phyloP scores from a whole-genome alignment of 148 eudicot species.

The Chenopodium album region DNA sequence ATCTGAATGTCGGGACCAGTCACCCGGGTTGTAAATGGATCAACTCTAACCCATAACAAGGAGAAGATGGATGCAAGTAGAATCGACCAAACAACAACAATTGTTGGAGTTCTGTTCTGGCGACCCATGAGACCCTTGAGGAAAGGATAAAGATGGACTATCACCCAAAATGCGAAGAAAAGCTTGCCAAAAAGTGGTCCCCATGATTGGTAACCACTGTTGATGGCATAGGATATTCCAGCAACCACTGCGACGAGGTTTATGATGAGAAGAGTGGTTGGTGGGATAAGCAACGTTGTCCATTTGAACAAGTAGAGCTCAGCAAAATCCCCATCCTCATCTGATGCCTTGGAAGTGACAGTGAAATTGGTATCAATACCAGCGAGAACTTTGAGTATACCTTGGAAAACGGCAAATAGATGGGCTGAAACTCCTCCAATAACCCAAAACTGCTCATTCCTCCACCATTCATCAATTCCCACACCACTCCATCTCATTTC shows the following conservation, averaged over 20 bases:
- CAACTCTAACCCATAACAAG: constrained; percentile 53
- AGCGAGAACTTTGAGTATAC: constrained; percentile 58
- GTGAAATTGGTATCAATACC: constrained; percentile 65
- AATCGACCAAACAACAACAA: constrained; percentile 58
- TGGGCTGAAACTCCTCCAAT: constrained; percentile 61
- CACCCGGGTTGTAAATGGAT: constrained; percentile 48
- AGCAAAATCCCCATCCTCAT: constrained; percentile 53
- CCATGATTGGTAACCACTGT: constrained; percentile 62
- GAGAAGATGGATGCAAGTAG: constrained; percentile 67
- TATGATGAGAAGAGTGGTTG: constrained; percentile 48
- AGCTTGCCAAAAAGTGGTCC: constrained; percentile 59
- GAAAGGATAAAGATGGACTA: constrained; percentile 60
- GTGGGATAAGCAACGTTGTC: constrained; percentile 61
- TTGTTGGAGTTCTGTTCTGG: constrained; percentile 52
- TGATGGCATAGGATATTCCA: constrained; percentile 50
- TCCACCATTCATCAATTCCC: constrained; percentile 64
- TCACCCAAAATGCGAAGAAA: constrained; percentile 64
- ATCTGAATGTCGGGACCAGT: constrained; percentile 38
- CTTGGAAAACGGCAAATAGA: constrained; percentile 64
- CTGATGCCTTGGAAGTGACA: constrained; percentile 57
- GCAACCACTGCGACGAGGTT: constrained; percentile 53
- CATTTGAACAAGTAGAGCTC: constrained; percentile 60
- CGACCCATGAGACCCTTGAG: constrained; percentile 64
- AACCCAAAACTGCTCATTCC: constrained; percentile 70
- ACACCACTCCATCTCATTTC: constrained; percentile 71